phyloP scores from a whole-genome alignment of 1,284 basidiomycete genomes.

The Cerrena zonata region DNA sequence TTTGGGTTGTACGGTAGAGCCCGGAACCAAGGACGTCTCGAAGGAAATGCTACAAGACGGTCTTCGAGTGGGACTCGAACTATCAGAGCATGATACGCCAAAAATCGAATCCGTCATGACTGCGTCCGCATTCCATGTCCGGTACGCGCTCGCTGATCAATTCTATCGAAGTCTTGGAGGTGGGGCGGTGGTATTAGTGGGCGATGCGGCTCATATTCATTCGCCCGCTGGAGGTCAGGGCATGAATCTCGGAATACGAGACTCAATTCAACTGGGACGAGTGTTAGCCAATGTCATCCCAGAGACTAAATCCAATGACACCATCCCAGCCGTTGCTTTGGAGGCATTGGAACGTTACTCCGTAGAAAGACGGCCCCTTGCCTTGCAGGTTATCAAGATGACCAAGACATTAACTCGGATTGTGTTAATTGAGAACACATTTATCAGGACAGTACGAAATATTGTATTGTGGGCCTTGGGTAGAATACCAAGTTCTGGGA shows the following conservation, averaged over 20 bases:
- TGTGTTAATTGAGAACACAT: neutral
- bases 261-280: neutral
- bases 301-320: neutral
- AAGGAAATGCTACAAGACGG: neutral
- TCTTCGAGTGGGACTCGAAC: neutral
- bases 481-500: too few relatives aligned
- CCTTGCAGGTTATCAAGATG: constrained; percentile 12
- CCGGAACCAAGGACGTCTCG: neutral
- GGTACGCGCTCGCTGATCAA: constrained; percentile 1
- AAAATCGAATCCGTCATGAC: neutral
- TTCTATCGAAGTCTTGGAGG: neutral
- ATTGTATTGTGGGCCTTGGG: constrained; percentile 1
- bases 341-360: neutral
- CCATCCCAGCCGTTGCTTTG: neutral
- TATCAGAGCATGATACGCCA: neutral
- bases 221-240: constrained; percentile 5
- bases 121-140: neutral
- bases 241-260: constrained; percentile 3
- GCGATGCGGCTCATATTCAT: constrained; percentile 5
- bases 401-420: constrained; percentile 12
- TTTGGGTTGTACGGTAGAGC: constrained; percentile 2
- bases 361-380: constrained; percentile 6
- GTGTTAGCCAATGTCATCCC: neutral
- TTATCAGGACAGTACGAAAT: neutral
- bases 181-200: neutral